These are phyloP conservation scores for Senecio squalidus DNA, from an alignment of 140 eudicot species.

Conservation along the genomic window DNA sequence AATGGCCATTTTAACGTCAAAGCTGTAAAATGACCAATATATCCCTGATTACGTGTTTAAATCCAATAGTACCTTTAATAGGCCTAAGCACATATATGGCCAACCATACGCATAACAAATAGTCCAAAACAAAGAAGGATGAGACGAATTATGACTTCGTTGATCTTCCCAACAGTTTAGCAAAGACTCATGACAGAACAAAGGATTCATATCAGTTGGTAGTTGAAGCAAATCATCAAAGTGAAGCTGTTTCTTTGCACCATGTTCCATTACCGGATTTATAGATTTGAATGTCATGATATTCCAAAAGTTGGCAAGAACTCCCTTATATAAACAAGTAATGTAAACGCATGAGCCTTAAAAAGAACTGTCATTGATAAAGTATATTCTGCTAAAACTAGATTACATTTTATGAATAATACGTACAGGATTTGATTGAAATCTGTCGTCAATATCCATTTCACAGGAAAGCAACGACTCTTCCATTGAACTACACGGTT, in stretches of 20 bases:
- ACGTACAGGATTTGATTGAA: slow-evolving; percentile 39
- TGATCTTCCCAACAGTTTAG: slow-evolving; percentile 61
- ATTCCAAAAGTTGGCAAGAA: slow-evolving; percentile 36
- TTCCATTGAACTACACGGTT: slow-evolving; percentile 41
- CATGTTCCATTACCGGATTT: slow-evolving; percentile 61
- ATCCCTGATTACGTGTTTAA: not conserved
- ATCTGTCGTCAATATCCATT: slow-evolving; percentile 40
- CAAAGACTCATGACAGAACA: slow-evolving; percentile 48
- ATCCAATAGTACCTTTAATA: slow-evolving; percentile 60
- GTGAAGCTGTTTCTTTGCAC: slow-evolving; percentile 71
- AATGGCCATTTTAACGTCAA: no score
- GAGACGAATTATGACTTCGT: slow-evolving; percentile 24
- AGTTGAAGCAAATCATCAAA: slow-evolving; percentile 73
- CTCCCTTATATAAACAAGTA: slow-evolving; percentile 38
- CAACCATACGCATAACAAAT: slow-evolving; percentile 80
- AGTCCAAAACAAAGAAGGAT: slow-evolving; percentile 70
- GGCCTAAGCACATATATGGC: slow-evolving; percentile 70
- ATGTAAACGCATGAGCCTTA: not conserved
- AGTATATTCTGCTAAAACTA: slow-evolving; percentile 1
- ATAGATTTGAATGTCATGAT: slow-evolving; percentile 53
- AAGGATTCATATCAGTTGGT: slow-evolving; percentile 77
- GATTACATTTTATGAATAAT: slow-evolving; percentile 3
- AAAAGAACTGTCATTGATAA: not conserved
- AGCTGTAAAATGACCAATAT: no score
- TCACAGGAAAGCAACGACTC: slow-evolving; percentile 53